Conservation (phyloP, 805 yeast genomes). For the Ogataea chonburiensis region DNA sequence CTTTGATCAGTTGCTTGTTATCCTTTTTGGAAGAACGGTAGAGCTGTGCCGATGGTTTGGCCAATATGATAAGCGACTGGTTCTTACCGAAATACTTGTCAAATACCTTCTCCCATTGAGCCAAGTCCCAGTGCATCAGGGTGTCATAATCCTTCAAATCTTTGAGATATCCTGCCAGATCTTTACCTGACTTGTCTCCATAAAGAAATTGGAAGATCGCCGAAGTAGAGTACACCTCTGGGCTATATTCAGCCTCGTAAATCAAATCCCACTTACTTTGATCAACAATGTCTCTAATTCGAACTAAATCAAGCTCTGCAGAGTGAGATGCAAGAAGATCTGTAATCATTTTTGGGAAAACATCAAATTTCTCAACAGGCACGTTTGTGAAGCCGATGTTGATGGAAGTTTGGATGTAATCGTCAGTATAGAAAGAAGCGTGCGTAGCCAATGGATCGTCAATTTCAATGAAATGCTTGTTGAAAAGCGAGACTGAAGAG, state of each 20-base stretch:
- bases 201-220: constrained; percentile 81
- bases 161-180: constrained; percentile 53
- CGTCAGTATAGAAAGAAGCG: constrained; percentile 69
- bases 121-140: constrained; percentile 57
- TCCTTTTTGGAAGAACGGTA: constrained; percentile 53
- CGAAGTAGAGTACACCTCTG: constrained; percentile 58
- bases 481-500: constrained; percentile 73
- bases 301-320: constrained; percentile 54
- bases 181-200: constrained; percentile 62
- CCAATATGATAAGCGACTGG: constrained; percentile 63
- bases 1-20: constrained; percentile 46
- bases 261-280: constrained; percentile 63
- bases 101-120: constrained; percentile 65
- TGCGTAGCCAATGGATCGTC: constrained; percentile 79
- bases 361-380: constrained; percentile 60
- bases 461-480: constrained; percentile 70
- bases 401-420: constrained; percentile 61
- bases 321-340: constrained; percentile 54
- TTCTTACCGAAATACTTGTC: constrained; percentile 55
- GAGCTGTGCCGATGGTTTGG: constrained; percentile 64
- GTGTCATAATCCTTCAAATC: constrained; percentile 59
- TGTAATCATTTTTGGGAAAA: constrained; percentile 52
- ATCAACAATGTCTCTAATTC: constrained; percentile 67
- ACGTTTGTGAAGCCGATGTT: constrained; percentile 65
- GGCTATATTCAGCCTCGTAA: constrained; percentile 59